phyloP scores from a whole-genome alignment of 2,329 filamentous ascomycete species.

The Alternaria brassicicola region DNA sequence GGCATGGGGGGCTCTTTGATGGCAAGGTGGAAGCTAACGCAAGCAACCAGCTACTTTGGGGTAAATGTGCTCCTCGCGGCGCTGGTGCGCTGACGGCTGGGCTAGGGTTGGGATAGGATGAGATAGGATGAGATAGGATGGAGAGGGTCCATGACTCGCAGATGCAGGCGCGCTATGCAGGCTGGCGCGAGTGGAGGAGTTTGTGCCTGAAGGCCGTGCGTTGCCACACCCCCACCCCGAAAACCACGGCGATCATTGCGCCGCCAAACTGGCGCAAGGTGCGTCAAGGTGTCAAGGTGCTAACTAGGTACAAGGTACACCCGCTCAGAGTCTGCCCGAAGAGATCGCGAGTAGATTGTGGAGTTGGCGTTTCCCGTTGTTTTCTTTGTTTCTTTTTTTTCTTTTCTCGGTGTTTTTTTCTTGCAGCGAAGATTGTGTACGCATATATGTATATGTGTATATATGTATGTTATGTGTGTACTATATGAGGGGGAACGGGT shows the following conservation, averaged over 20 bases:
- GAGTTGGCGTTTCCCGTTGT: not conserved
- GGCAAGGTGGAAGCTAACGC: slow-evolving; percentile 36
- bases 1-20: no score
- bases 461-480: not conserved
- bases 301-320: no score
- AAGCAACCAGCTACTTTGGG: slow-evolving; percentile 48
- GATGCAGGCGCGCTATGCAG: not conserved
- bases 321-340: not conserved
- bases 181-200: not conserved
- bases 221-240: not conserved
- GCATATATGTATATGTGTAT: not conserved
- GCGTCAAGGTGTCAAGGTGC: not conserved
- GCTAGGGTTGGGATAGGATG: not conserved
- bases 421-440: not conserved
- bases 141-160: slow-evolving; percentile 12
- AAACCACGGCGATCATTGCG: not conserved
- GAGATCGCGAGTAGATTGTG: not conserved
- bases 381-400: not conserved
- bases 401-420: not conserved
- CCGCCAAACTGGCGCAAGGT: not conserved
- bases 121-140: not conserved
- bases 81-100: slow-evolving; percentile 36
- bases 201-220: not conserved
- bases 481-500: not conserved
- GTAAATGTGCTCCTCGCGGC: slow-evolving; percentile 50